Evolutionary conservation across 2,329 filamentous ascomycete genomes (phyloP), one percentile per base, ranked within the genome.

Genomic region (Stagonosporopsis chrysanthemi): DNA sequence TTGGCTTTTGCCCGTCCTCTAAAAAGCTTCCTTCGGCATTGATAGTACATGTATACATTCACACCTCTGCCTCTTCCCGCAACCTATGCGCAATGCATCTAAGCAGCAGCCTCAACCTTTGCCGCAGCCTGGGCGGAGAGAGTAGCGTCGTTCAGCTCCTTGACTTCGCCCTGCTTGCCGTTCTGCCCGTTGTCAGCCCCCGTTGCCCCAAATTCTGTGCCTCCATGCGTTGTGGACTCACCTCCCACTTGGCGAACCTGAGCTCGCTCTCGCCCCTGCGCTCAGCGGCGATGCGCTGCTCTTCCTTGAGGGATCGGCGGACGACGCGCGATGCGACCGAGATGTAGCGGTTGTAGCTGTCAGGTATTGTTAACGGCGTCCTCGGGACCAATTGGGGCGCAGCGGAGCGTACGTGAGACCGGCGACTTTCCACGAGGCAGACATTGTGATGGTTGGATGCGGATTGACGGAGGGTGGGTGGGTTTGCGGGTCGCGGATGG

Each of bases 291-390:
- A 97, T 80, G 82, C 95, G 88, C 84, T 92, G 90, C 57, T 95
- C 91, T 77, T 99, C 95, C 86, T 98, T 97, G 80, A 99, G 86
- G 79, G 92, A 96, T 79, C 92, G 90, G 83, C 96, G 95, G 79
- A 99, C 91, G 77, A 91, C 90, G 81, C 93, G 92, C 81, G 93
- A 88, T 76, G 95, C 92, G 82, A 99, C 87, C 77, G 93, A 88
- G 78, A 99, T 89, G 89, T 97, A 98, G 84, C 93, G 95, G 90
- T 99, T 99, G 91, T 99, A 99, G 84, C 95, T 99, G 79, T 64
- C 48, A 42, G 52, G 53, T 47, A 31, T 17, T 60, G 70, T 72
- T 64, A 74, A 69, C 55, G 51, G 41, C 40, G 35, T 60, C 58
- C 58, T 43, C 39, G 60, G 69, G 61, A 48, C 38, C 50, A 44